phyloP scores from a whole-genome alignment of 129 eudicot species.

The Escallonia herrerae region DNA sequence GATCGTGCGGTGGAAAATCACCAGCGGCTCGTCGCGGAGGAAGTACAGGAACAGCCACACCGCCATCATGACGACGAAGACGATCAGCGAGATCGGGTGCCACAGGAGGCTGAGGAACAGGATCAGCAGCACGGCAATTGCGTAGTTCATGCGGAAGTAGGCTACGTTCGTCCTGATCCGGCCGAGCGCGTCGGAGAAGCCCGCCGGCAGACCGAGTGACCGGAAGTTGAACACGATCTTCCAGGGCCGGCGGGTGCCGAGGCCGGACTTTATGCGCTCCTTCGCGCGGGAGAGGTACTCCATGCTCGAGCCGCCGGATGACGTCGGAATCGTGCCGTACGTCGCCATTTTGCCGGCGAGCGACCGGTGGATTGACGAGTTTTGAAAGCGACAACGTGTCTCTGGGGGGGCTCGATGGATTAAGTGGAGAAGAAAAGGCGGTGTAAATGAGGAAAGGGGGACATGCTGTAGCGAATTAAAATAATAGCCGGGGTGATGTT shows the following conservation, averaged over 20 bases:
- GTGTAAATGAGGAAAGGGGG: slow-evolving; percentile 8
- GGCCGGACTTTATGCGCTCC: slow-evolving; percentile 22
- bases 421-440: background rate
- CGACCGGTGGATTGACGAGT: background rate
- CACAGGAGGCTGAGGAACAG: slow-evolving; percentile 42
- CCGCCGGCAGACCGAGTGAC: slow-evolving; percentile 29
- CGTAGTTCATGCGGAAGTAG: slow-evolving; percentile 63
- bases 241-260: slow-evolving; percentile 62
- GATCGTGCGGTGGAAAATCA: slow-evolving; percentile 33
- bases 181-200: slow-evolving; percentile 18
- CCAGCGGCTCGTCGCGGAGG: slow-evolving; percentile 60
- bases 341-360: slow-evolving; percentile 24
- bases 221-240: slow-evolving; percentile 24
- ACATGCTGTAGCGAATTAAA: background rate
- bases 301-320: slow-evolving; percentile 21
- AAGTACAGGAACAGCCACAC: slow-evolving; percentile 71
- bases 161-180: slow-evolving; percentile 36
- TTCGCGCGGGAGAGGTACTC: slow-evolving; percentile 43
- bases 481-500: background rate
- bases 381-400: background rate
- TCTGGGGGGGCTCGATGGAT: background rate
- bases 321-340: slow-evolving; percentile 59
- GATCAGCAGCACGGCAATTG: slow-evolving; percentile 22
- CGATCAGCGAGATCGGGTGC: slow-evolving; percentile 54
- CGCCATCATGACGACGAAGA: slow-evolving; percentile 44